Evolutionary conservation across 1,284 basidiomycete species (phyloP), one percentile per base, ranked within the genome.

Genomic region (Cyathus olla): DNA sequence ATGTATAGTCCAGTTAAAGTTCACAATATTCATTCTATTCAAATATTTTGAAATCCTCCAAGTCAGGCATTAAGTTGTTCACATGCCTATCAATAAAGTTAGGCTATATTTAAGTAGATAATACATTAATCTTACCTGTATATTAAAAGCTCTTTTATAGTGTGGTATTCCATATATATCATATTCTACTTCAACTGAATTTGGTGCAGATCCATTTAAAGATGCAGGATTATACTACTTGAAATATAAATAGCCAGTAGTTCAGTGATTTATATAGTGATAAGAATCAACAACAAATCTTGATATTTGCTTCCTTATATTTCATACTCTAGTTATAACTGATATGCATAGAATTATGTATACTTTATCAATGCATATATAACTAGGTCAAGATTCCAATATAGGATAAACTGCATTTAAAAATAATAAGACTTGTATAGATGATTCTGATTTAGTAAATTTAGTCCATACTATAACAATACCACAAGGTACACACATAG

Each of bases 371-470:
- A 72, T 69, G 48, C 62, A 65, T 29, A 72, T 62, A 59, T 72
- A 73, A 29, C 28, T 47, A 48, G 72, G 69, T 6, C 63, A 51
- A 3, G 57, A 60, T 46, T 68, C 55, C 21, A 58, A 35, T 19
- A 48, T 56, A 42, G 69, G 66, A 63, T 64, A 72, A 17, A 70
- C 55, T 22, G 47, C 35, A 44, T 70, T 37, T 3, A 72, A 55
- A 26, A 65, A 72, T 2, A 28, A 40, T 46, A 74, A 39, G 50
- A 75, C 71, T 28, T 73, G 69, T 13, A 71, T 66, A 40, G 63
- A 62, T 42, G 68, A 72, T 57, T 75, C 72, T 31, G 72, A 58
- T 40, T 66, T 65, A n/a, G 54, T 60, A 72, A 75, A 72, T 39
- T 69, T 69, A 13, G 64, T 57, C 72, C 70, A 71, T 39, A 69